A percentile compares a stretch with the other conserved stretches of the same genome.
phyloP scores from a whole-genome alignment of 805 yeast genomes.

The Candida sakaeoensis region DNA sequence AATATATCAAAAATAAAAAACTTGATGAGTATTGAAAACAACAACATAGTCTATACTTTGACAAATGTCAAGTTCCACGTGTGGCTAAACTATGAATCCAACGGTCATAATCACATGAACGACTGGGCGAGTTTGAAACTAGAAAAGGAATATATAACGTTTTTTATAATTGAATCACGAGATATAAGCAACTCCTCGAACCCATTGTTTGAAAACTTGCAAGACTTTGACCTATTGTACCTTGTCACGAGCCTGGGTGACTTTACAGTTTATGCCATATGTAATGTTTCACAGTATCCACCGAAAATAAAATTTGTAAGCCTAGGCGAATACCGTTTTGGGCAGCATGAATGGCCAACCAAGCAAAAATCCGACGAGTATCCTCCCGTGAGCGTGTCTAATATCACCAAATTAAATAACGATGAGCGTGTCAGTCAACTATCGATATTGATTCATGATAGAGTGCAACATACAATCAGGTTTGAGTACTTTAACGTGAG shows the following conservation, averaged over 20 bases:
- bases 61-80: slow-evolving; percentile 57
- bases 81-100: slow-evolving; percentile 65
- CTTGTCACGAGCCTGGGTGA: slow-evolving; percentile 39
- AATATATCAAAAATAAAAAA: slow-evolving; percentile 33
- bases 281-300: slow-evolving; percentile 50
- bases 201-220: slow-evolving; percentile 7
- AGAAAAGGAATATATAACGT: slow-evolving; percentile 13
- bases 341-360: slow-evolving; percentile 11
- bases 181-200: slow-evolving; percentile 24
- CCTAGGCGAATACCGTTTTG: slow-evolving; percentile 19
- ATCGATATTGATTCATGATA: slow-evolving; percentile 32
- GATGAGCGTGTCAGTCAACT: slow-evolving; percentile 10
- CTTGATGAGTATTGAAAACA: slow-evolving; percentile 30
- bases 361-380: no score
- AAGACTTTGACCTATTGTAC: slow-evolving; percentile 33
- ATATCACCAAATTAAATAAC: slow-evolving; percentile 11
- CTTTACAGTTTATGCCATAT: slow-evolving; percentile 43
- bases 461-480: slow-evolving; percentile 33
- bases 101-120: slow-evolving; percentile 53
- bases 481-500: slow-evolving; percentile 16
- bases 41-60: slow-evolving; percentile 55
- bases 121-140: slow-evolving; percentile 50
- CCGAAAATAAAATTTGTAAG: slow-evolving; percentile 48
- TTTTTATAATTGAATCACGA: slow-evolving; percentile 35
- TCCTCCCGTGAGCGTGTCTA: slow-evolving; percentile 18